A percentile compares a stretch with the other conserved stretches of the same genome.
These are phyloP conservation scores for Neocallimastix lanati DNA, from an alignment of 192 early-diverging fungal genomes.

Conservation along the genomic window DNA sequence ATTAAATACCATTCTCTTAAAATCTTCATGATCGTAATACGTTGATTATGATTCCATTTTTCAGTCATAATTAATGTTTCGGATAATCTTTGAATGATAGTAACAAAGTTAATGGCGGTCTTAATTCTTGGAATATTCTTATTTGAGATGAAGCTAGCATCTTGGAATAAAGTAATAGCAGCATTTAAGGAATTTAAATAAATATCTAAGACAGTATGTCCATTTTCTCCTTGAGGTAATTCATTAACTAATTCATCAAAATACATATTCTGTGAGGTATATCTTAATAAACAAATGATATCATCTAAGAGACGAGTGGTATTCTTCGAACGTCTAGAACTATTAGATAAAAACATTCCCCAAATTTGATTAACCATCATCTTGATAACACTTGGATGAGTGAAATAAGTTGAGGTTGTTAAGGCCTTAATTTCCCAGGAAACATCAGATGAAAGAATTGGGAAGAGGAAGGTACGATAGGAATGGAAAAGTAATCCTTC, in stretches of 20 bases:
- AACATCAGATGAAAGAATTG: constrained; percentile 19
- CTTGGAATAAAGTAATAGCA: neutral
- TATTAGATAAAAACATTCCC: constrained; percentile 16
- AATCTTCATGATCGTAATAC: constrained; percentile 4
- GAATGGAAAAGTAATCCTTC: constrained; percentile 16
- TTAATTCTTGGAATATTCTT: constrained; percentile 12
- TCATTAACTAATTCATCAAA: constrained; percentile 20
- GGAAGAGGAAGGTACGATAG: constrained; percentile 13
- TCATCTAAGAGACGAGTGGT: constrained; percentile 16
- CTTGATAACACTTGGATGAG: constrained; percentile 16
- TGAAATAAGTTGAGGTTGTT: constrained; percentile 13
- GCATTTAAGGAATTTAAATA: constrained; percentile 6
- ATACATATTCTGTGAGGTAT: constrained; percentile 13
- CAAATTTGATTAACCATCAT: constrained; percentile 15
- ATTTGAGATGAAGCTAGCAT: constrained; percentile 7
- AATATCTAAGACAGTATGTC: constrained; percentile 20
- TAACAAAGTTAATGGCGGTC: constrained; percentile 17
- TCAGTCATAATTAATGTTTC: neutral
- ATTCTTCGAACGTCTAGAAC: constrained; percentile 3
- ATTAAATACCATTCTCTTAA: constrained; percentile 14
- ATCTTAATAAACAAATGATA: constrained; percentile 12
- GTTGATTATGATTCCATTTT: neutral
- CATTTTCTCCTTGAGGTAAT: constrained; percentile 4
- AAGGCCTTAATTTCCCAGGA: constrained; percentile 25
- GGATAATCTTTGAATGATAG: constrained; percentile 12